A percentile compares a stretch with the other conserved stretches of the same genome.
Evolutionary conservation across 371 early-diverging fungal genomes (phyloP).

Genomic region (Rhizopus stolonifer): DNA sequence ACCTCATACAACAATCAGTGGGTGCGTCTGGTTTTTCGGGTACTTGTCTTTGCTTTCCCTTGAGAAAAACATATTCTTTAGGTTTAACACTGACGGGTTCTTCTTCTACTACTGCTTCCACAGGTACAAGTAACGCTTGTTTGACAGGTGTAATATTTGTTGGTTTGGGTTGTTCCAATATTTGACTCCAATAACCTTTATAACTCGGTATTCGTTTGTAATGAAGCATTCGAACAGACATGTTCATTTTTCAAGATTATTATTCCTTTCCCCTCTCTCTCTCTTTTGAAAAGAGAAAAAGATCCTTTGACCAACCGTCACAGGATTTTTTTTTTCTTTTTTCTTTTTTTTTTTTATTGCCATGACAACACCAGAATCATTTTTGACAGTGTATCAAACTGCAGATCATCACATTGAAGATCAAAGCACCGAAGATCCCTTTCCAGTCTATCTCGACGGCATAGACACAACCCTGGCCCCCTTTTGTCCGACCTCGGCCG

Average conservation of each 20-base stretch:
- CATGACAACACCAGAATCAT: constrained; percentile 6
- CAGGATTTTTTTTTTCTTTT: not conserved
- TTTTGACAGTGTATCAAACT: constrained; percentile 32
- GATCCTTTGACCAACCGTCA: not conserved
- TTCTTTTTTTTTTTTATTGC: not conserved
- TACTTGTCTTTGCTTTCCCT: constrained; percentile 25
- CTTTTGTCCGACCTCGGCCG: constrained; percentile 64
- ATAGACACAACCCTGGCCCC: constrained; percentile 58
- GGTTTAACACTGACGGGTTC: not conserved
- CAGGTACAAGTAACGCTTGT: constrained; percentile 14
- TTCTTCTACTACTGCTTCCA: constrained; percentile 1
- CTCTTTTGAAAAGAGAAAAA: no score
- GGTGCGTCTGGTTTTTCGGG: constrained; percentile 36
- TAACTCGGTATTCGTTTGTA: constrained; percentile 29
- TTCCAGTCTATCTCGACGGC: constrained; percentile 63
- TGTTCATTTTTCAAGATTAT: no score
- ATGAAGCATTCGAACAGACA: constrained; percentile 13
- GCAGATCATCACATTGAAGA: constrained; percentile 42
- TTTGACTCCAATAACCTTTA: constrained; percentile 38
- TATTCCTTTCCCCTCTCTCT: no score
- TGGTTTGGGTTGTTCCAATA: constrained; percentile 23
- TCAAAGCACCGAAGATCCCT: constrained; percentile 37
- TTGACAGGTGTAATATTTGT: not conserved
- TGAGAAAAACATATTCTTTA: constrained; percentile 19
- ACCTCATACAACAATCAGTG: constrained; percentile 53